Base-by-base conservation (phyloP, 176 grass and related monocot genomes). In the Aegilops sharonensis region DNA sequence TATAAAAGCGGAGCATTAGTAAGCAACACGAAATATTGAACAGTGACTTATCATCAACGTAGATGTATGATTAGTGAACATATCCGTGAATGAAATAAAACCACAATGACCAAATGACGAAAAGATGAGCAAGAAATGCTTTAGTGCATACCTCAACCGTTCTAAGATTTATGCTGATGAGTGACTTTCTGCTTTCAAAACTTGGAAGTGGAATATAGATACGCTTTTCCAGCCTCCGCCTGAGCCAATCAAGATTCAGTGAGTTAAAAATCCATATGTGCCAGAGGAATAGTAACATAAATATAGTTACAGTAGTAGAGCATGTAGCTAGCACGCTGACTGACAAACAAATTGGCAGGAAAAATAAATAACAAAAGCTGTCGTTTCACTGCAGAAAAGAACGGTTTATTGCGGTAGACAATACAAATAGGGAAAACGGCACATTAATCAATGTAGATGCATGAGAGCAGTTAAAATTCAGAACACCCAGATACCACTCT, bases 171-270 rank as follows among this genome's bases (percentile, higher is more conserved):
- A 99, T 99, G 50, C 86, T 99, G 89, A 96, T 99, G 40, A 99
- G 94, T 54, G 93, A 94, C 83, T 96, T 99, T 92, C 97, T 89
- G 50, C 97, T 96, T 88, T 99, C 97, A 52, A 96, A 99, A 78
- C 86, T 94, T 65, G 97, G 97, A 78, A 99, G 97, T 73, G 97
- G 97, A 69, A 99, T 99, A 71, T 99, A 99, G 85, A 99, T 96
- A 68, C 97, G 90, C 73, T 99, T 99, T 89, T 99, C 97, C 64
- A 99, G 80, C 85, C 97, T 90, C 87, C 97, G 94, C 90, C 97
- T 99, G 85, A 32, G 82, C 64, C 32, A 90, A 57, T 91, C 40
- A 39, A 86, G 73, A 50, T n/a, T 36, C 27, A 79, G 25, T 18
- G 64, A 84, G 75, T 78, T 75, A 40, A 80, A 83, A 72, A 75